phyloP scores from a whole-genome alignment of 768 basidiomycete genomes.

The Dioszegia crocea region DNA sequence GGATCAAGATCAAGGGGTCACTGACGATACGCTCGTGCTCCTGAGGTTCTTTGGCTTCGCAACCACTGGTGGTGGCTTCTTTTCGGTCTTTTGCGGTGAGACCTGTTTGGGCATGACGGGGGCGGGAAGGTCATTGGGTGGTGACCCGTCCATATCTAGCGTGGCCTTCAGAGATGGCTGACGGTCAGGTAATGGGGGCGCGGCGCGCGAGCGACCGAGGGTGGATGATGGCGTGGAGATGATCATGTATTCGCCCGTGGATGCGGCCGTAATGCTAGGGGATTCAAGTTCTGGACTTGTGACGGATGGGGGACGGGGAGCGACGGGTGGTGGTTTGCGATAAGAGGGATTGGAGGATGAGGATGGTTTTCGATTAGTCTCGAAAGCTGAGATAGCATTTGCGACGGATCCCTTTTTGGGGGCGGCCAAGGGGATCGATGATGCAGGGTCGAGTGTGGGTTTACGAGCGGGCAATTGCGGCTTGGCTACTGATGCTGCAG shows the following conservation, averaged over 20 bases:
- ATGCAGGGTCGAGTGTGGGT: neutral
- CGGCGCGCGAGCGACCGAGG: neutral
- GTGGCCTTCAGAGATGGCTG: neutral
- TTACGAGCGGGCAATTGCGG: constrained; percentile 5
- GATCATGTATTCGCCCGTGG: constrained; percentile 36
- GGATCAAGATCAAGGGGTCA: neutral
- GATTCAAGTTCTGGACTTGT: neutral
- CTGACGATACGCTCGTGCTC: neutral
- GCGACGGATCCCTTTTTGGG: neutral
- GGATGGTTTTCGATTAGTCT: neutral
- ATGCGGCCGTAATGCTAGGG: constrained; percentile 21
- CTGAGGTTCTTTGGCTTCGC: constrained; percentile 22
- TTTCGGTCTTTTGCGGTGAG: neutral
- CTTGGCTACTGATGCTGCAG: neutral
- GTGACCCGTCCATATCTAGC: constrained; percentile 25
- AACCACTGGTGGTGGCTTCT: constrained; percentile 16
- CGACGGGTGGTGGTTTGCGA: neutral
- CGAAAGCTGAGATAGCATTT: constrained; percentile 6
- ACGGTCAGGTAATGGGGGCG: constrained; percentile 18
- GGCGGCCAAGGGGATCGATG: neutral
- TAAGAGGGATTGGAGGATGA: neutral
- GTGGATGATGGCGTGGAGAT: constrained; percentile 12
- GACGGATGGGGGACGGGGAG: neutral
- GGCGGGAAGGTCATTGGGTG: constrained; percentile 17
- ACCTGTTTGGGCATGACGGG: constrained; percentile 16